Evolutionary conservation across 371 early-diverging fungal genomes (phyloP).

Genomic region (Mucor mucedo): DNA sequence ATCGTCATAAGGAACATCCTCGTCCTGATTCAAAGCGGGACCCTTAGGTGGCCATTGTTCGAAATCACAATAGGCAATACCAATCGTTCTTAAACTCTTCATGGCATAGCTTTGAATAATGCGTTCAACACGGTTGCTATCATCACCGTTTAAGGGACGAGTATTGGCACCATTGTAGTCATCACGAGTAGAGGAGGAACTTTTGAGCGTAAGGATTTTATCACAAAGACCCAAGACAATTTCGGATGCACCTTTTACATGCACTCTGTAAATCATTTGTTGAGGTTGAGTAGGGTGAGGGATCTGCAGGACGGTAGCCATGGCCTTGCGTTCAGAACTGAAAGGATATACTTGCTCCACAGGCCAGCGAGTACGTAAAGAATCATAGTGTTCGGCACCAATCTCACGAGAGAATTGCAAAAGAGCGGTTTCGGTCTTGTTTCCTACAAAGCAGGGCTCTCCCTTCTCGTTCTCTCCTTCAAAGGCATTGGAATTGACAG

Average conservation of each 20-base stretch:
- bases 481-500: slow-evolving; percentile 83
- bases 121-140: slow-evolving; percentile 48
- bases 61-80: slow-evolving; percentile 71
- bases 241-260: slow-evolving; percentile 84
- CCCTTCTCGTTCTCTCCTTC: slow-evolving; percentile 68
- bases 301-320: slow-evolving; percentile 79
- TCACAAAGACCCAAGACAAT: slow-evolving; percentile 56
- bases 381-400: slow-evolving; percentile 54
- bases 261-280: slow-evolving; percentile 59
- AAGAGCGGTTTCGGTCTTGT: slow-evolving; percentile 87
- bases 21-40: slow-evolving; percentile 18
- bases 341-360: slow-evolving; percentile 77
- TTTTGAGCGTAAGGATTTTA: slow-evolving; percentile 38
- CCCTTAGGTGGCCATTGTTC: slow-evolving; percentile 55
- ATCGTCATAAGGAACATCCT: slow-evolving; percentile 57
- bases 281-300: slow-evolving; percentile 30
- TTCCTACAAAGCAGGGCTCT: slow-evolving; percentile 59
- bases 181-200: slow-evolving; percentile 25
- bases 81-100: slow-evolving; percentile 68
- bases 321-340: slow-evolving; percentile 84
- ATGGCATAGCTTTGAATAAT: slow-evolving; percentile 66
- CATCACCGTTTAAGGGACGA: slow-evolving; percentile 51
- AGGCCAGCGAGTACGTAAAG: slow-evolving; percentile 50
- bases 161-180: slow-evolving; percentile 47
- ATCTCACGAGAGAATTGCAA: slow-evolving; percentile 62